Base-by-base conservation (phyloP, 176 grass and related monocot species). In the Hordeum vulgare region DNA sequence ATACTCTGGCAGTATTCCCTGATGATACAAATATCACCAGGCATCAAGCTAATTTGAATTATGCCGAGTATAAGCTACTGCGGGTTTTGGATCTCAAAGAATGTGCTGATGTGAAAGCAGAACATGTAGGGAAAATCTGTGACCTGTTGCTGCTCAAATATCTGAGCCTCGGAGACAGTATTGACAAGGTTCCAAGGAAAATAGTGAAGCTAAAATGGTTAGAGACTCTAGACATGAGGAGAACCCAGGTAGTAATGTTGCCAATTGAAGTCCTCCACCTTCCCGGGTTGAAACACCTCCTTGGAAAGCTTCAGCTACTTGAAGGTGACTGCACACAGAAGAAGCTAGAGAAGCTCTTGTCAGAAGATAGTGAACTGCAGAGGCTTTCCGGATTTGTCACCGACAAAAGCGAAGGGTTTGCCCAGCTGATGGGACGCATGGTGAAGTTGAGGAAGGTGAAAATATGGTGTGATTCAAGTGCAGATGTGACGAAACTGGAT, bases 201-300 rank as follows among this genome's bases (percentile, higher is more conserved):
- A 58, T 76, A 58, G 49, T 0, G 1, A 41, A 62, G 23, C 58
- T 78, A 15, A 27, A 63, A 60, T 78, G 23, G 35, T 62, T 78
- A 28, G 76, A 78, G 76, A 78, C 76, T 28, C 76, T 78, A 0
- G 76, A 80, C 77, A 42, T 80, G 17, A 63, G 61, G 27, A 80
- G 62, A 80, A 34, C 25, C 3, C 71, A 29, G 40, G 27, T 51
- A 29, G 71, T 74, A 25, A 10, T 0, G 6, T 11, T 80, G 17
- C 77, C 77, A 8, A 44, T 31, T 31, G 61, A 80, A 31, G 40
- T 66, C 61, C 7, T 80, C 6, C 8, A n/a, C 39, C 61, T 80
- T 9, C 77, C 77, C 11, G 5, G 13, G 17, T 21, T 80, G 36
- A 80, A 80, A 11, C 61, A 80, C 9, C 77, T 80, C 0, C 61